phyloP scores from a whole-genome alignment of 2,329 filamentous ascomycete genomes.

The Cryphonectria nitschkei region DNA sequence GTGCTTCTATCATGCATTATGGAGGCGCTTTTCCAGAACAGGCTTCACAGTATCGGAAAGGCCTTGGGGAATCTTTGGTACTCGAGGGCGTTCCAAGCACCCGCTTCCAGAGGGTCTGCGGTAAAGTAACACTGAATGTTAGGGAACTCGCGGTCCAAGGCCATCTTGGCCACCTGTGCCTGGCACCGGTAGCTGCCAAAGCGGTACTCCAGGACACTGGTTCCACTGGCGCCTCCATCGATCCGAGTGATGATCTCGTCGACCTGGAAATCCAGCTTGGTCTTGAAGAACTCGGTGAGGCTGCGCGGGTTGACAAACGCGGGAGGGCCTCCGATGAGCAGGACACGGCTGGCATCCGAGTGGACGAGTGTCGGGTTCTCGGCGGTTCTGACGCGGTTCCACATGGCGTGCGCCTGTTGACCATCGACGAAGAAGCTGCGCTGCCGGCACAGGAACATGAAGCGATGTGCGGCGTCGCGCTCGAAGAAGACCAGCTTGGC shows the following conservation, averaged over 20 bases:
- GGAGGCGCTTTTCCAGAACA: background rate
- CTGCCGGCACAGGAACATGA: slow-evolving; percentile 32
- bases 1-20: background rate
- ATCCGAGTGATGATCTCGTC: slow-evolving; percentile 44
- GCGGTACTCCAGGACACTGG: slow-evolving; percentile 50
- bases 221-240: slow-evolving; percentile 28
- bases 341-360: slow-evolving; percentile 45
- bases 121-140: slow-evolving; percentile 32
- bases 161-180: slow-evolving; percentile 50
- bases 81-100: slow-evolving; percentile 14
- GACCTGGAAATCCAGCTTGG: slow-evolving; percentile 50
- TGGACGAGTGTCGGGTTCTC: slow-evolving; percentile 36
- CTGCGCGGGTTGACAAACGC: slow-evolving; percentile 47
- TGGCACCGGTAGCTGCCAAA: slow-evolving; percentile 62
- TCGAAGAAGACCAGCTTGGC: slow-evolving; percentile 56
- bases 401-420: slow-evolving; percentile 43
- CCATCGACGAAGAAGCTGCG: slow-evolving; percentile 44
- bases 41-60: background rate
- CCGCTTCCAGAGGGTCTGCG: slow-evolving; percentile 29
- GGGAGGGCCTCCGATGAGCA: slow-evolving; percentile 52
- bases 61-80: background rate
- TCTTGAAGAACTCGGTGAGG: slow-evolving; percentile 47
- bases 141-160: slow-evolving; percentile 34
- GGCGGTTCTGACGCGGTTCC: slow-evolving; percentile 53
- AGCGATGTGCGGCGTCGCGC: slow-evolving; percentile 42